These are phyloP conservation scores for Casuarina cunninghamiana DNA, from an alignment of 306 rosid genomes.

Conservation along the genomic window DNA sequence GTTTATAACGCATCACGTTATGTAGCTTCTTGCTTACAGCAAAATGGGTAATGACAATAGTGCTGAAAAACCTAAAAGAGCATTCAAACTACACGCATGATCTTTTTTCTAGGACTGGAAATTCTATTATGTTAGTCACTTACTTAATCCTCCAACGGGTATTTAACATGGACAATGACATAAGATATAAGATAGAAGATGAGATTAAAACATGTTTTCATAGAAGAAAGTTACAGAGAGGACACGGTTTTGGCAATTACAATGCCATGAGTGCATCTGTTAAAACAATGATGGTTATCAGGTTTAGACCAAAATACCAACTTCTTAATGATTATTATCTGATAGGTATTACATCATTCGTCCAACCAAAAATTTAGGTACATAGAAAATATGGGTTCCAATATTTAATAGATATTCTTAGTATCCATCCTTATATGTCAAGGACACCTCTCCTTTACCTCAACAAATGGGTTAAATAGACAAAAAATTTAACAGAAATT, in stretches of 20 bases:
- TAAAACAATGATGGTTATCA: neutral
- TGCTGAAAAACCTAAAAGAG: neutral
- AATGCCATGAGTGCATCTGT: neutral
- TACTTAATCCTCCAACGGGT: neutral
- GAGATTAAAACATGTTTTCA: neutral
- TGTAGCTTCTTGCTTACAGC: neutral
- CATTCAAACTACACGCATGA: neutral
- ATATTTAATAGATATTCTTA: no score
- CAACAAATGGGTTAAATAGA: no score
- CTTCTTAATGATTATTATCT: neutral
- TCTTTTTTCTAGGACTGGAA: neutral
- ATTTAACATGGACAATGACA: neutral
- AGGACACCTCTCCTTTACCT: no score
- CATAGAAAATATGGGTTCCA: no score
- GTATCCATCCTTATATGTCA: no score
- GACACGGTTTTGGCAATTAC: neutral
- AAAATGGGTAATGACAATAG: neutral
- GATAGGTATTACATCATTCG: neutral
- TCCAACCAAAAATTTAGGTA: no score
- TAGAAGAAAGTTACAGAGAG: neutral
- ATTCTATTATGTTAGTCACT: neutral
- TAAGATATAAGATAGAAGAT: neutral
- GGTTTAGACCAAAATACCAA: neutral
- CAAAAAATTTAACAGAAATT: no score
- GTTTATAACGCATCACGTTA: neutral